phyloP scores from a whole-genome alignment of 1,139 yeast species.

The Taphrina flavorubra region DNA sequence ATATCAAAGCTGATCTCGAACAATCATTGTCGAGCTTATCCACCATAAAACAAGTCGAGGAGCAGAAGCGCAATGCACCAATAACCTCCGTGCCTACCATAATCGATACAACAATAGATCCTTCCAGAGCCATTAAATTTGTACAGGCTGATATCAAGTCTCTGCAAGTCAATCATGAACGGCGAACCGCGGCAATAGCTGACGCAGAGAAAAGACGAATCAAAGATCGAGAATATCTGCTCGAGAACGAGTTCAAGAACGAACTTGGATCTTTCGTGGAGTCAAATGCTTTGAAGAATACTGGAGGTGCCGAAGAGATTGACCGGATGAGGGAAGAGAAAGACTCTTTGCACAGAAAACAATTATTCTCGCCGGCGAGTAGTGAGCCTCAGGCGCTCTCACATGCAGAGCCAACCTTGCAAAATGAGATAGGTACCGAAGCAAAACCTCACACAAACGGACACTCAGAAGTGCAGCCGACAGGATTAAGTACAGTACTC shows the following conservation, averaged over 20 bases:
- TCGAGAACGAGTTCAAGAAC: conserved; percentile 71
- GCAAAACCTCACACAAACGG: background rate
- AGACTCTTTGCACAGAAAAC: conserved; percentile 56
- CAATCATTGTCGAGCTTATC: conserved; percentile 61
- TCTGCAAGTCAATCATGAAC: conserved; percentile 80
- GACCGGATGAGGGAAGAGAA: conserved; percentile 71
- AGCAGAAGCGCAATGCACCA: conserved; percentile 55
- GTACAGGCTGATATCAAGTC: conserved; percentile 79
- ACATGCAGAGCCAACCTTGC: background rate
- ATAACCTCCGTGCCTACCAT: conserved; percentile 15
- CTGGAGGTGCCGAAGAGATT: conserved; percentile 87
- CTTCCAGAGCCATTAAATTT: conserved; percentile 69
- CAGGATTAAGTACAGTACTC: background rate
- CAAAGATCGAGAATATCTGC: conserved; percentile 67
- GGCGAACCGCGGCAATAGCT: conserved; percentile 83
- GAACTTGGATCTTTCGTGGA: conserved; percentile 88
- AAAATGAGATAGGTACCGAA: background rate
- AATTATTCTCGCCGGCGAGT: conserved; percentile 14
- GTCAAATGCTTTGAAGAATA: conserved; percentile 71
- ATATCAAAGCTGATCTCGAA: conserved; percentile 77
- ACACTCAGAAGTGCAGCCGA: background rate
- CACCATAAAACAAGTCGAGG: conserved; percentile 79
- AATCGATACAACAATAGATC: conserved; percentile 28
- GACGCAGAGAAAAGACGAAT: conserved; percentile 82
- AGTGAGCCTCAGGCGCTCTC: background rate